Evolutionary conservation across 1,284 basidiomycete species (phyloP), one percentile per base, ranked within the genome.

Genomic region (Hemileia vastatrix): DNA sequence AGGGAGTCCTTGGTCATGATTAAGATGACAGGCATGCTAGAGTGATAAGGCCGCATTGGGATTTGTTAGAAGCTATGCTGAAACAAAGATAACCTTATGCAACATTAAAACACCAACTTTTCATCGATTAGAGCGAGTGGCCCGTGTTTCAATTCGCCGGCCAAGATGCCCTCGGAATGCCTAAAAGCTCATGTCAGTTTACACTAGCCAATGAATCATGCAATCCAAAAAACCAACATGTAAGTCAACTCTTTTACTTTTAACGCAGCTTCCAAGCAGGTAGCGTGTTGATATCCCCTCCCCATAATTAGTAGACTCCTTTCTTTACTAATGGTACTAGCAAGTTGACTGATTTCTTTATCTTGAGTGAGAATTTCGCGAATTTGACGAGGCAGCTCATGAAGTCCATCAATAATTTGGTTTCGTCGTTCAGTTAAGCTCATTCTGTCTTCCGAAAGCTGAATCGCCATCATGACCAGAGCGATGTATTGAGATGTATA

Each of bases 401-500:
- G 91, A 33, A 99, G 82, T 57, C 89, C 92, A 67, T 90, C 85
- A 70, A 99, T 97, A 79, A 99, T 96, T 77, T 90, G 84, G 76
- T 87, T 86, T 68, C 94, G 84, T 66, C 95, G 87, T 70, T 87
- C 84, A 2, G 86, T 86, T 79, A 96, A 86, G 52, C 89, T 90
- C 76, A 96, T 88, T 54, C 92, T 88, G 79, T 98, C 95, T 77
- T 97, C 93, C 3, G 91, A 93, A 21, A 99, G 82, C 78, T 97
- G 93, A 43, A 98, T 83, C 13, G 95, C 95, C 80, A 98, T 95
- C 88, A 98, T 94, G 78, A 97, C 81, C 58, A 98, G 83, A 2
- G 94, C 95, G 70, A 98, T 93, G 81, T 97, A 98, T 80, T 99
- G 94, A 55, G 93, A 97, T 2, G 94, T 98, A 80, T 99, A 99